Percentiles rank a stretch among this genome's conserved stretches.
Evolutionary conservation across 306 rosid genomes (phyloP).

Genomic region (Castanea sativa): DNA sequence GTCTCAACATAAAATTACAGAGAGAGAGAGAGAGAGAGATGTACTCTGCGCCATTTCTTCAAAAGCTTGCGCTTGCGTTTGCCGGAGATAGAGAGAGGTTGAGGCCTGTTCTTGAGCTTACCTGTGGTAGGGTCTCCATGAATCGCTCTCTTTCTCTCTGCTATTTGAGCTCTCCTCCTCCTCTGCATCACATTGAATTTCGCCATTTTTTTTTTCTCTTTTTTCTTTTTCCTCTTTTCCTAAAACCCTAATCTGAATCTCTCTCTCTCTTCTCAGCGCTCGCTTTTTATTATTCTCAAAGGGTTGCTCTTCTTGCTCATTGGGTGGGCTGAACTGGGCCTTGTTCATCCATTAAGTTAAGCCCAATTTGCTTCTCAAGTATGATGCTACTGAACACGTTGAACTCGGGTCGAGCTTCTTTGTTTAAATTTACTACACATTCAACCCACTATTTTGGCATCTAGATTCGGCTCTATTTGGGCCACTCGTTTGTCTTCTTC

Average conservation of each 20-base stretch:
- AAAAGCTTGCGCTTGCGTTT: conserved; percentile 95
- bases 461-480: too few relatives aligned
- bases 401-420: too few relatives aligned
- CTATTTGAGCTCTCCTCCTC: conserved; percentile 59
- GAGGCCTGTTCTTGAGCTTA: conserved; percentile 59
- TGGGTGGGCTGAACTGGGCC: background rate
- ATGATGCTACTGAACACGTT: too few relatives aligned
- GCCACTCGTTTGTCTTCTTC: too few relatives aligned
- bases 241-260: background rate
- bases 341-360: background rate
- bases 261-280: background rate
- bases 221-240: background rate
- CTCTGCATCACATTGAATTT: conserved; percentile 91
- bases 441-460: too few relatives aligned
- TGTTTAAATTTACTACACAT: too few relatives aligned
- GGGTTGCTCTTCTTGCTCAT: background rate
- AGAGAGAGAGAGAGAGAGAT: background rate
- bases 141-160: conserved; percentile 63
- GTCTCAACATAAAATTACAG: background rate
- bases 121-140: conserved; percentile 74
- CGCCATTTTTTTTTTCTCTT: conserved; percentile 43
- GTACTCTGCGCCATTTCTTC: conserved; percentile 74
- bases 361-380: background rate
- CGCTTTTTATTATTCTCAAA: background rate
- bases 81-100: conserved; percentile 59